Conservation (phyloP, 2,329 filamentous ascomycete genomes). For the Fusarium illudens region DNA sequence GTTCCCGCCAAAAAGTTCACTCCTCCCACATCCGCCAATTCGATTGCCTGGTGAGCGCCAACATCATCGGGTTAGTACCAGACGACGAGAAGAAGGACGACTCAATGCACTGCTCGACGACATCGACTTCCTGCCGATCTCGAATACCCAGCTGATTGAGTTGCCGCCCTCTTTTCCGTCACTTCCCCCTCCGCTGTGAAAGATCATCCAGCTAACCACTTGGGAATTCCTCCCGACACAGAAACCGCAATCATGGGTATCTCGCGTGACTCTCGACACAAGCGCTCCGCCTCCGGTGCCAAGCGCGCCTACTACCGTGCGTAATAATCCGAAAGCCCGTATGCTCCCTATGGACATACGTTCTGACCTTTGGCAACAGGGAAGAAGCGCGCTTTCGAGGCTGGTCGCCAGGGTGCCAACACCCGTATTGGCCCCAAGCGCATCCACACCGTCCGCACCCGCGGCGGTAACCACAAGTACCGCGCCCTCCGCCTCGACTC, state of each 20-base stretch:
- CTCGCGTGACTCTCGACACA: conserved; percentile 99
- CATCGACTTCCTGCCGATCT: conserved; percentile 34
- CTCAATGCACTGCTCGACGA: conserved; percentile 38
- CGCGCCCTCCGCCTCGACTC: conserved; percentile 97
- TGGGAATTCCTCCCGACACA: conserved; percentile 48
- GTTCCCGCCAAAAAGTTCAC: conserved; percentile 49
- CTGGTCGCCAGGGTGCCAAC: conserved; percentile 98
- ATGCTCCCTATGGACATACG: conserved; percentile 66
- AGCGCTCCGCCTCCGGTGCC: conserved; percentile 98
- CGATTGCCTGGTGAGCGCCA: conserved; percentile 60
- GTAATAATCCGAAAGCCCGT: conserved; percentile 73
- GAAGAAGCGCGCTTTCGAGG: conserved; percentile 99
- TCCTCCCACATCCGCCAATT: conserved; percentile 52
- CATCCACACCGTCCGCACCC: conserved; percentile 95
- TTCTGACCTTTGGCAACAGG: conserved; percentile 79
- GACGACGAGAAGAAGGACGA: conserved; percentile 29
- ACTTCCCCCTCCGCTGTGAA: background rate
- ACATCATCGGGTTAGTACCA: conserved; percentile 59
- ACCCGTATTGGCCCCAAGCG: conserved; percentile 98
- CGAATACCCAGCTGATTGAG: conserved; percentile 36
- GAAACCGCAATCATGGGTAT: conserved; percentile 95
- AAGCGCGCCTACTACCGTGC: conserved; percentile 93
- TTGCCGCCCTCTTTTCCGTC: conserved; percentile 17
- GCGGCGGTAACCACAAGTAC: conserved; percentile 99
- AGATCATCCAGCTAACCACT: conserved; percentile 33